These are phyloP conservation scores for Dipteronia dyeriana DNA, from an alignment of 345 rosid species.

Conservation along the genomic window DNA sequence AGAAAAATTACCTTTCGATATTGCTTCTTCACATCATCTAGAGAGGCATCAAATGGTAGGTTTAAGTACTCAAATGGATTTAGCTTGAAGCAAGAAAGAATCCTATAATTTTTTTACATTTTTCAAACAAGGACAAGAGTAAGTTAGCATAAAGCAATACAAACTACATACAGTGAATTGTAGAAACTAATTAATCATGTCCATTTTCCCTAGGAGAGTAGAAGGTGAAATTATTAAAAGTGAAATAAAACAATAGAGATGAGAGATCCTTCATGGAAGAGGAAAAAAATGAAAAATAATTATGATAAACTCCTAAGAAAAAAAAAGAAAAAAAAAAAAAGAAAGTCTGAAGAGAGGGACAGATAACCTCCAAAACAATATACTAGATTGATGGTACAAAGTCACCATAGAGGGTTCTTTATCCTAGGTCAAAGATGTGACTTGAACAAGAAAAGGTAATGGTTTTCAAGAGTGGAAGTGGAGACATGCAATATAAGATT, in stretches of 20 bases:
- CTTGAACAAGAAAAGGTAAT: background rate
- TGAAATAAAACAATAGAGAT: background rate
- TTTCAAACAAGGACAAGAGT: background rate
- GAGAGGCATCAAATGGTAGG: constrained; percentile 69
- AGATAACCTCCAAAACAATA: background rate
- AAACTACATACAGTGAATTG: background rate
- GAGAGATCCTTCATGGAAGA: background rate
- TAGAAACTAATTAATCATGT: background rate
- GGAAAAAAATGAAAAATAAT: background rate
- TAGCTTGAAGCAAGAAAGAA: constrained; percentile 95
- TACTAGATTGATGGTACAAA: background rate
- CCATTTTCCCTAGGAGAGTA: background rate
- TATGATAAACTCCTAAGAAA: background rate
- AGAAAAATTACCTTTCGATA: constrained; percentile 75
- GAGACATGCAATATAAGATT: background rate
- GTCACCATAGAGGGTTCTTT: background rate
- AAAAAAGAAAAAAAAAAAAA: background rate
- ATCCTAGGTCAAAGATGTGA: background rate
- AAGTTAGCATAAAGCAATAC: constrained; percentile 10
- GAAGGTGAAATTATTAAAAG: too few relatives aligned
- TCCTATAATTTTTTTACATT: constrained; percentile 45
- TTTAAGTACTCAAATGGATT: constrained; percentile 91
- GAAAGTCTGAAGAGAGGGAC: background rate
- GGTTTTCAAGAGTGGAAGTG: background rate
- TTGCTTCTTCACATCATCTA: constrained; percentile 78